These are phyloP conservation scores for Suhomyces prunicola DNA, from an alignment of 805 yeast genomes.

Conservation along the genomic window DNA sequence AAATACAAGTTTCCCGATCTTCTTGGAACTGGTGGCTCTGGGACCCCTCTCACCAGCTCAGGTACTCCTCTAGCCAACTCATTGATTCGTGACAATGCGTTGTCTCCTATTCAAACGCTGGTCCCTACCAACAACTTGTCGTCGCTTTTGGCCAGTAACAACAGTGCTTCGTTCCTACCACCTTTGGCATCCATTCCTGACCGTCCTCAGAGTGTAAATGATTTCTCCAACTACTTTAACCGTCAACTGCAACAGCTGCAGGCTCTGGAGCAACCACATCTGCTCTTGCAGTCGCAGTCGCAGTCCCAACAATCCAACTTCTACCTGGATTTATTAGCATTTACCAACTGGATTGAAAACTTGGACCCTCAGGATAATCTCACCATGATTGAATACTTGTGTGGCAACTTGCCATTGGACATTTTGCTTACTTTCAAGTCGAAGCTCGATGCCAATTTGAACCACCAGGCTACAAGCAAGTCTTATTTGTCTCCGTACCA, in stretches of 20 bases:
- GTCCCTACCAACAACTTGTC: constrained; percentile 20
- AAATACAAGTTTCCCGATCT: constrained; percentile 9
- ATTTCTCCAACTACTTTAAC: constrained; percentile 23
- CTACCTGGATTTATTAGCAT: constrained; percentile 48
- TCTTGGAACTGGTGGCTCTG: constrained; percentile 4
- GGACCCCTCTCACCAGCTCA: constrained; percentile 4
- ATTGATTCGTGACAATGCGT: constrained; percentile 18
- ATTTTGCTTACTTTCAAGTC: constrained; percentile 47
- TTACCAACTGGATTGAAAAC: constrained; percentile 49
- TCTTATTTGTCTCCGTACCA: constrained; percentile 6
- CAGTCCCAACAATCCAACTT: constrained; percentile 26
- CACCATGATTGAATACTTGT: constrained; percentile 52
- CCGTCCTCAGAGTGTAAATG: constrained; percentile 44
- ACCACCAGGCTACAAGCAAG: constrained; percentile 6
- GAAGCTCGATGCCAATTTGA: constrained; percentile 41
- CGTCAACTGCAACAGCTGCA: constrained; percentile 14
- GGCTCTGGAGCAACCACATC: constrained; percentile 3
- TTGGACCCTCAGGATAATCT: constrained; percentile 51
- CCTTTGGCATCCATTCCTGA: constrained; percentile 32
- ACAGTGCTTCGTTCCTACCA: constrained; percentile 22
- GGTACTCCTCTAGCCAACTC: constrained; percentile 7
- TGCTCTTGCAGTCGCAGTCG: constrained; percentile 2
- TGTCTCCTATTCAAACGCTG: constrained; percentile 17
- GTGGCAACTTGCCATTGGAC: constrained; percentile 50
- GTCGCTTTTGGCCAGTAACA: constrained; percentile 18